These are phyloP conservation scores for Solanum chiquidenum DNA, from an alignment of 257 asterid species.

Conservation along the genomic window DNA sequence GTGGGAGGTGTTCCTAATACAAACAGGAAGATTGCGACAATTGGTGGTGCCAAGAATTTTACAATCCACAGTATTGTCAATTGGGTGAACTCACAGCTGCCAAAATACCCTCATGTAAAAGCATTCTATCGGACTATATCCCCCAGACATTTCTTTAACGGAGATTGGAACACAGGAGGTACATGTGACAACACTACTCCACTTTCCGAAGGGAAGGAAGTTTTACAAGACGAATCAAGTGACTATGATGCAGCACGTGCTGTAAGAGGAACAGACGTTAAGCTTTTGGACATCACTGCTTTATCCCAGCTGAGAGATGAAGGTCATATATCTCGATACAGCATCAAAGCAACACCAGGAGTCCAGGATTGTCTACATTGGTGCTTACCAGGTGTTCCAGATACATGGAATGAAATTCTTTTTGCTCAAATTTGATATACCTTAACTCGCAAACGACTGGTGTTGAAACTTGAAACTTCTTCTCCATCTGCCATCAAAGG, in stretches of 20 bases:
- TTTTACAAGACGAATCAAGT: conserved; percentile 49
- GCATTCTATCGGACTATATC: conserved; percentile 69
- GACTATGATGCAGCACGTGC: conserved; percentile 70
- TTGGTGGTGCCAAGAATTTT: conserved; percentile 59
- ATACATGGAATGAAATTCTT: conserved; percentile 85
- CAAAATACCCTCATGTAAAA: conserved; percentile 52
- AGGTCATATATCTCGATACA: conserved; percentile 86
- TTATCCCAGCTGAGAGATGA: conserved; percentile 84
- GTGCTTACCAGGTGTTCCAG: conserved; percentile 96
- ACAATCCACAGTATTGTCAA: conserved; percentile 55
- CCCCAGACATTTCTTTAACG: conserved; percentile 85
- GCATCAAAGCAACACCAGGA: conserved; percentile 68
- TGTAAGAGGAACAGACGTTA: conserved; percentile 54
- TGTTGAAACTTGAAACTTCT: neutral
- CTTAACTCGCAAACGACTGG: neutral
- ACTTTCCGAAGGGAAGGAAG: conserved; percentile 64
- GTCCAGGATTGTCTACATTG: conserved; percentile 93
- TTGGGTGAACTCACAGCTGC: conserved; percentile 80
- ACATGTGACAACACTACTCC: conserved; percentile 85
- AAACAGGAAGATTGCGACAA: conserved; percentile 37
- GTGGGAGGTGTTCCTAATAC: conserved; percentile 64
- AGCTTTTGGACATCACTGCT: conserved; percentile 62
- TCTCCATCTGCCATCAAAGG: neutral
- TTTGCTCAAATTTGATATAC: conserved; percentile 42
- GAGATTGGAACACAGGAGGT: conserved; percentile 97